These are phyloP conservation scores for Monilinia vaccinii-corymbosi DNA, from an alignment of 2,329 filamentous ascomycete species.

Conservation along the genomic window DNA sequence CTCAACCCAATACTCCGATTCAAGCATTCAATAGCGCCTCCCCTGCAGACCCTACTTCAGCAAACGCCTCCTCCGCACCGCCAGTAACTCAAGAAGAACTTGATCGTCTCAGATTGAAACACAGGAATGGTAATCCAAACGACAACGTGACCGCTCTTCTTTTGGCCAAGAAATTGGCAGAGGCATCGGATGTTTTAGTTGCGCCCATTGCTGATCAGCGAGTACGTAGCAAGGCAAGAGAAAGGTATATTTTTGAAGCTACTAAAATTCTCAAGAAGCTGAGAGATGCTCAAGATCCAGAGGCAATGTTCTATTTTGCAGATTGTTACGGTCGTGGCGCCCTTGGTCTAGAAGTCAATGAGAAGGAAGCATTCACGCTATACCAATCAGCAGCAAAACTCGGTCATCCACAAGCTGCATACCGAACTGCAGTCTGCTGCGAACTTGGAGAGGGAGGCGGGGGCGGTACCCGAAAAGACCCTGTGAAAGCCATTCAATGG, in stretches of 20 bases:
- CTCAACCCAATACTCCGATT: neutral
- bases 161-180: constrained; percentile 75
- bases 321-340: constrained; percentile 79
- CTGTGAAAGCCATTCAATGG: constrained; percentile 94
- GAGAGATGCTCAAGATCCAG: constrained; percentile 59
- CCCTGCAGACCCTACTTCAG: constrained; percentile 6
- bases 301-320: constrained; percentile 90
- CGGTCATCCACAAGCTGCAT: constrained; percentile 78
- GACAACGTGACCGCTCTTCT: constrained; percentile 64
- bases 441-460: constrained; percentile 93
- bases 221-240: constrained; percentile 63
- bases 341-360: constrained; percentile 70
- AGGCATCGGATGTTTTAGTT: constrained; percentile 72
- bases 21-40: neutral
- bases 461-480: constrained; percentile 84
- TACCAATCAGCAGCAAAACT: constrained; percentile 92
- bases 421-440: constrained; percentile 92
- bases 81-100: constrained; percentile 69
- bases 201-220: constrained; percentile 57
- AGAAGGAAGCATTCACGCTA: constrained; percentile 85
- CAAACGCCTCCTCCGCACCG: constrained; percentile 16
- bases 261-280: constrained; percentile 91
- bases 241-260: constrained; percentile 76
- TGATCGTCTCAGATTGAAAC: constrained; percentile 58
- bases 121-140: constrained; percentile 59